phyloP scores from a whole-genome alignment of 805 yeast species.

The Yarrowia bubula region DNA sequence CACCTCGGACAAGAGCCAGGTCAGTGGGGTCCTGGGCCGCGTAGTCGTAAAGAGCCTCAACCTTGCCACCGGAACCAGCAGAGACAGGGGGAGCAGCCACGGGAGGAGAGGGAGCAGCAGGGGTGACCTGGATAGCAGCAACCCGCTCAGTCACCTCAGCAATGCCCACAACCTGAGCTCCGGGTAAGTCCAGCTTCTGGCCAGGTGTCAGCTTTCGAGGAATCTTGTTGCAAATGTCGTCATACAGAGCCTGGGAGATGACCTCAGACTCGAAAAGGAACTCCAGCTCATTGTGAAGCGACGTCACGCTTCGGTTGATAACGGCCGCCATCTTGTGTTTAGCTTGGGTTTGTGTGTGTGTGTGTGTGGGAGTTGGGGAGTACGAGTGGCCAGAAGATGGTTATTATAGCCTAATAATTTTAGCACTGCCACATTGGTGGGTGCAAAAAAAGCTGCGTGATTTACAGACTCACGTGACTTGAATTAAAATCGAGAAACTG shows the following conservation, averaged over 20 bases:
- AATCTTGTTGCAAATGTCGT: slow-evolving; percentile 50
- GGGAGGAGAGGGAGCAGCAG: slow-evolving; percentile 29
- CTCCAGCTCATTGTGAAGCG: slow-evolving; percentile 74
- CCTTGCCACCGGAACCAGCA: slow-evolving; percentile 30
- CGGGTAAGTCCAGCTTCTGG: slow-evolving; percentile 19
- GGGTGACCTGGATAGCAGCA: slow-evolving; percentile 37
- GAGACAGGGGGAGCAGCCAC: slow-evolving; percentile 31
- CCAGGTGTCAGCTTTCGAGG: slow-evolving; percentile 47
- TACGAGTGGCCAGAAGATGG: not conserved
- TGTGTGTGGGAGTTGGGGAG: not conserved
- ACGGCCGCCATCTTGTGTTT: slow-evolving; percentile 9
- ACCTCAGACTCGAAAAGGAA: slow-evolving; percentile 74
- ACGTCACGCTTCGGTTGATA: slow-evolving; percentile 75
- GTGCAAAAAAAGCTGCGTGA: not conserved
- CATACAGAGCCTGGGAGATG: slow-evolving; percentile 54
- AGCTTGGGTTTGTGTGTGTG: not conserved
- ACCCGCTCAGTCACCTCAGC: slow-evolving; percentile 46
- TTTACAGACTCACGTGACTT: not conserved
- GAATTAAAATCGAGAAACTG: not conserved
- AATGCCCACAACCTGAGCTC: slow-evolving; percentile 50
- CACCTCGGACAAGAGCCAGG: slow-evolving; percentile 62
- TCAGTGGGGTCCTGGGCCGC: slow-evolving; percentile 75
- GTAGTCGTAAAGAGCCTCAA: slow-evolving; percentile 73
- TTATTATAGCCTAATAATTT: slow-evolving; percentile 7
- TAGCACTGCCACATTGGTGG: slow-evolving; percentile 14